Conservation (phyloP, 108 stramenopile species). For the Cyclotella atomus region DNA sequence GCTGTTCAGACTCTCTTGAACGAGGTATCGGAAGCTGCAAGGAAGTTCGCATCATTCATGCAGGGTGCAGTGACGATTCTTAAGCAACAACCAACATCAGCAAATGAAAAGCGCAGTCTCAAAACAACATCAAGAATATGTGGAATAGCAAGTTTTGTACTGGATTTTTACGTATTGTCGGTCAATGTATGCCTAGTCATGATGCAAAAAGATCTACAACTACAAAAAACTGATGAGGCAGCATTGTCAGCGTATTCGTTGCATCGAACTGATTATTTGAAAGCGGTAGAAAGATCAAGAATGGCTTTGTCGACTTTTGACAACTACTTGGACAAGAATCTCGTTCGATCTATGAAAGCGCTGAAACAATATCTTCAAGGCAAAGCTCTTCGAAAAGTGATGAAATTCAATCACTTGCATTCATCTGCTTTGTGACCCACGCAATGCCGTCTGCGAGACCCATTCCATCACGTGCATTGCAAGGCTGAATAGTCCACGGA, state of each 20-base stretch:
- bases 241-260: neutral
- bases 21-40: slow-evolving; percentile 43
- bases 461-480: slow-evolving; percentile 78
- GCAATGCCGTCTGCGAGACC: slow-evolving; percentile 70
- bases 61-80: slow-evolving; percentile 13
- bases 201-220: neutral
- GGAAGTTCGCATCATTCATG: slow-evolving; percentile 3
- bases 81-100: neutral
- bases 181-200: slow-evolving; percentile 17
- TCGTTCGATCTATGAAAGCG: slow-evolving; percentile 37
- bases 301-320: slow-evolving; percentile 37
- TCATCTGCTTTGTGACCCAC: slow-evolving; percentile 50
- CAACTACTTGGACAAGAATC: slow-evolving; percentile 20
- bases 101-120: slow-evolving; percentile 20
- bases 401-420: neutral
- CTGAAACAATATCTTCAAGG: slow-evolving; percentile 24
- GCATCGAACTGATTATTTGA: slow-evolving; percentile 12
- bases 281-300: slow-evolving; percentile 32
- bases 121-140: slow-evolving; percentile 11
- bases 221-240: neutral
- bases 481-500: slow-evolving; percentile 53
- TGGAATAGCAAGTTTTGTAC: slow-evolving; percentile 1
- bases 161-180: slow-evolving; percentile 19
- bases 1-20: slow-evolving; percentile 45
- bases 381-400: slow-evolving; percentile 8